Conservation (phyloP, 164 flowering plant species). For the Chimonanthus salicifolius region DNA sequence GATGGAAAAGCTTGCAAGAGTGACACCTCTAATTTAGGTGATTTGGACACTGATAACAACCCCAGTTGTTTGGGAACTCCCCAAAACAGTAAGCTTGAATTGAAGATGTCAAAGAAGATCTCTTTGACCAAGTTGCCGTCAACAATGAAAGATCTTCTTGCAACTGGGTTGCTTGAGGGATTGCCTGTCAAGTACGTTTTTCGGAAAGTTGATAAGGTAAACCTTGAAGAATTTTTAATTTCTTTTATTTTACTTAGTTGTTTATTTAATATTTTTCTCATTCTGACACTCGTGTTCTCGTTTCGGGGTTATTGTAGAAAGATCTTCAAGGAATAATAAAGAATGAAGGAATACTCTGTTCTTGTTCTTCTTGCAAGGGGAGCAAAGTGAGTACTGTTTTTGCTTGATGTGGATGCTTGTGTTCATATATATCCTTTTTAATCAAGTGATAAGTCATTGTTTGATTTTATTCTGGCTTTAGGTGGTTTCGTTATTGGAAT, state of each 20-base stretch:
- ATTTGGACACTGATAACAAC: neutral
- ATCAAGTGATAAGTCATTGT: neutral
- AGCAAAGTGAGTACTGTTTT: constrained; percentile 34
- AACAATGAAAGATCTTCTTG: constrained; percentile 51
- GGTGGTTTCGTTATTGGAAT: constrained; percentile 55
- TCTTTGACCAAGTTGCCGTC: constrained; percentile 33
- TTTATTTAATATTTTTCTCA: neutral
- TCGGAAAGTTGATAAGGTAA: neutral
- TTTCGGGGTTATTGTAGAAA: constrained; percentile 8
- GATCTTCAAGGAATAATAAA: constrained; percentile 55
- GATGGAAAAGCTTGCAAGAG: neutral
- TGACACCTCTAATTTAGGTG: neutral
- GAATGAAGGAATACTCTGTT: constrained; percentile 61
- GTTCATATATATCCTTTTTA: neutral
- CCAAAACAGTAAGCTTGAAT: constrained; percentile 18
- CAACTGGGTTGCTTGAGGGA: constrained; percentile 69
- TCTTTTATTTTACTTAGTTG: neutral
- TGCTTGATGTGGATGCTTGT: neutral
- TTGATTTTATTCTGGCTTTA: constrained; percentile 14
- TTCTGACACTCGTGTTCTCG: neutral
- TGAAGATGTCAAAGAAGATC: constrained; percentile 34
- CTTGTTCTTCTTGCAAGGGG: constrained; percentile 58
- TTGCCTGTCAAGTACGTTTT: constrained; percentile 35
- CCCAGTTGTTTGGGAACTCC: constrained; percentile 7
- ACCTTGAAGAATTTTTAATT: neutral